Percentiles rank a stretch among this genome's conserved stretches.
Evolutionary conservation across 805 yeast species (phyloP).

Genomic region (Starmerella khaoyaiensis): DNA sequence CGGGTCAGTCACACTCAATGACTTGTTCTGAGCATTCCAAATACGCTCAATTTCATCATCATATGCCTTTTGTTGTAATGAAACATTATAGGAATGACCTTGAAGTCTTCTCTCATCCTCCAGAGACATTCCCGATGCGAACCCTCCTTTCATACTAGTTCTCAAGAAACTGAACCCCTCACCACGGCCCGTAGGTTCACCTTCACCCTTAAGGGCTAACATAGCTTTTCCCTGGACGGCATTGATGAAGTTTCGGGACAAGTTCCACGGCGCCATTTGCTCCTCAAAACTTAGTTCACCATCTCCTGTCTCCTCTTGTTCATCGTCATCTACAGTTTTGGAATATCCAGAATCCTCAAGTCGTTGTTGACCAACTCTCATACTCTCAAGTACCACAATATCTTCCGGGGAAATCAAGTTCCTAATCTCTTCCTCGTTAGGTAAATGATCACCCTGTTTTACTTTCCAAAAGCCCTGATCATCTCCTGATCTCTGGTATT

Average conservation of each 20-base stretch:
- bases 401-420: constrained; percentile 90
- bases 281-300: constrained; percentile 53
- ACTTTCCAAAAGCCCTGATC: constrained; percentile 94
- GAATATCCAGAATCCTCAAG: constrained; percentile 64
- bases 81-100: constrained; percentile 67
- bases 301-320: constrained; percentile 6
- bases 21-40: constrained; percentile 73
- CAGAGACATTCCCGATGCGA: constrained; percentile 31
- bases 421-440: constrained; percentile 62
- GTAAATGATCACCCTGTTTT: constrained; percentile 51
- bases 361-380: constrained; percentile 85
- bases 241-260: constrained; percentile 77
- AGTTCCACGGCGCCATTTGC: constrained; percentile 86
- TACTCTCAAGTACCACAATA: constrained; percentile 68
- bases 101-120: constrained; percentile 31
- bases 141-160: constrained; percentile 93
- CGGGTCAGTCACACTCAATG: constrained; percentile 37
- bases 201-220: constrained; percentile 87
- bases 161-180: constrained; percentile 78
- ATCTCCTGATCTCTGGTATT: constrained; percentile 82
- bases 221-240: constrained; percentile 95
- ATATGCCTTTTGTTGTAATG: constrained; percentile 77
- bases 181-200: constrained; percentile 88
- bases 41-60: constrained; percentile 80
- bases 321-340: constrained; percentile 32